Conservation (phyloP, 176 grass and related monocot species). For the Oryza brachyantha region DNA sequence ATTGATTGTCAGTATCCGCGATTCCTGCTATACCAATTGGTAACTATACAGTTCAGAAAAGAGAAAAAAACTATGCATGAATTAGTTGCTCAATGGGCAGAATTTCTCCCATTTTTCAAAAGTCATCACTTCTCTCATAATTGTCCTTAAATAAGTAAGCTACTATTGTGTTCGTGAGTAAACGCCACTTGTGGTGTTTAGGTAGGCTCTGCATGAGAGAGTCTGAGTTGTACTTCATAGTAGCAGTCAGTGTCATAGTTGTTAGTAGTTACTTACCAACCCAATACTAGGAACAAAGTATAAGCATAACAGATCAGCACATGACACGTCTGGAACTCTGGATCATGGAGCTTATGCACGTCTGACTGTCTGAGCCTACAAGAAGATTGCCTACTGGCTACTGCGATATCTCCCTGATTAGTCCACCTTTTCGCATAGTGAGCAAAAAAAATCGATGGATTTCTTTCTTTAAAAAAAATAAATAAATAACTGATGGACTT, state of each 20-base stretch:
- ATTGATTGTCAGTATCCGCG: neutral
- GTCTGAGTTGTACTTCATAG: neutral
- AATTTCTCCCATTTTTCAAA: neutral
- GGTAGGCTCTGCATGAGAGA: conserved; percentile 2
- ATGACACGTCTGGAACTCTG: neutral
- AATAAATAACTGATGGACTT: neutral
- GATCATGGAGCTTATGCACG: neutral
- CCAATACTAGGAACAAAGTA: conserved; percentile 11
- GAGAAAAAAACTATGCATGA: neutral
- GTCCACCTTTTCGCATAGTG: neutral
- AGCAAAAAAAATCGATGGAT: neutral
- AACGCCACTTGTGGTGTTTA: conserved; percentile 15
- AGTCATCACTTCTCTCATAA: neutral
- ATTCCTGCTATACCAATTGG: neutral
- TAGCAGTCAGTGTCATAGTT: conserved; percentile 24
- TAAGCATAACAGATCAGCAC: conserved; percentile 6
- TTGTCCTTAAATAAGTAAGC: neutral
- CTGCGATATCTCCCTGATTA: too few relatives aligned
- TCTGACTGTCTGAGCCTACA: neutral
- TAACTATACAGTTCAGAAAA: neutral
- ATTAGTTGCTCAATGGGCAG: neutral
- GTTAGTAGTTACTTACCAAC: conserved; percentile 38
- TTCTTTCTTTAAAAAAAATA: neutral
- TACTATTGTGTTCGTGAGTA: neutral
- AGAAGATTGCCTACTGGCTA: neutral